Evolutionary conservation across 352 stramenopile genomes (phyloP).

Genomic region (Pythium monospermum): DNA sequence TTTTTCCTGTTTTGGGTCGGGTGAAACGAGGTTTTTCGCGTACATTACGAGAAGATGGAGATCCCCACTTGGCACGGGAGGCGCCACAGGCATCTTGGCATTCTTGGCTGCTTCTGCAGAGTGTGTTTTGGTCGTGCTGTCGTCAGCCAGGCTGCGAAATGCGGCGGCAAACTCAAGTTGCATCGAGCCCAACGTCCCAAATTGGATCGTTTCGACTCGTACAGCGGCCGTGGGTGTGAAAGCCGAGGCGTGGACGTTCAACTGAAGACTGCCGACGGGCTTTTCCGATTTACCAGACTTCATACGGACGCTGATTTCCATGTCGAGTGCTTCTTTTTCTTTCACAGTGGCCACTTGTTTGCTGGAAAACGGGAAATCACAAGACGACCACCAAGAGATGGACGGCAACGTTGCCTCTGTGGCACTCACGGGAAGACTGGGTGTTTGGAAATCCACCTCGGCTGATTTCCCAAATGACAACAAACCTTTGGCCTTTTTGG

Average conservation of each 20-base stretch:
- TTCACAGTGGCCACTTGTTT: constrained; percentile 19
- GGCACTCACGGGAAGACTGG: not conserved
- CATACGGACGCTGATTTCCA: constrained; percentile 25
- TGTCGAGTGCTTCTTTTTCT: constrained; percentile 31
- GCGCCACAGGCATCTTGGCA: constrained; percentile 6
- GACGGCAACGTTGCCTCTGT: not conserved
- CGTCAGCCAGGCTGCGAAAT: constrained; percentile 15
- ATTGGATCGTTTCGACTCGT: constrained; percentile 13
- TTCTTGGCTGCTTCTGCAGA: too few species aligned
- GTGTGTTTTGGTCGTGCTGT: not conserved
- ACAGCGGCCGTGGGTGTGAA: constrained; percentile 7
- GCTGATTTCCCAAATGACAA: constrained; percentile 20
- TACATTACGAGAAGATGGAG: constrained; percentile 39
- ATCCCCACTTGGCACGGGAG: constrained; percentile 26
- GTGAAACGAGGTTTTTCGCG: constrained; percentile 32
- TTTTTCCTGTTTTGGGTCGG: constrained; percentile 21
- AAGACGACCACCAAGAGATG: constrained; percentile 23
- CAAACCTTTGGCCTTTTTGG: constrained; percentile 23
- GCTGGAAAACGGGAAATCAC: constrained; percentile 16
- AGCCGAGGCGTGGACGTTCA: constrained; percentile 18
- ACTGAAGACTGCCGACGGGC: constrained; percentile 25
- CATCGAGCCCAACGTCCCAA: constrained; percentile 26
- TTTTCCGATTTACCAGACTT: constrained; percentile 14
- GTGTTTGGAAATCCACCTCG: constrained; percentile 8
- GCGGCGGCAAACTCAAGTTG: constrained; percentile 21